phyloP scores from a whole-genome alignment of 208 protist species.

The Trypanosoma lewisi region DNA sequence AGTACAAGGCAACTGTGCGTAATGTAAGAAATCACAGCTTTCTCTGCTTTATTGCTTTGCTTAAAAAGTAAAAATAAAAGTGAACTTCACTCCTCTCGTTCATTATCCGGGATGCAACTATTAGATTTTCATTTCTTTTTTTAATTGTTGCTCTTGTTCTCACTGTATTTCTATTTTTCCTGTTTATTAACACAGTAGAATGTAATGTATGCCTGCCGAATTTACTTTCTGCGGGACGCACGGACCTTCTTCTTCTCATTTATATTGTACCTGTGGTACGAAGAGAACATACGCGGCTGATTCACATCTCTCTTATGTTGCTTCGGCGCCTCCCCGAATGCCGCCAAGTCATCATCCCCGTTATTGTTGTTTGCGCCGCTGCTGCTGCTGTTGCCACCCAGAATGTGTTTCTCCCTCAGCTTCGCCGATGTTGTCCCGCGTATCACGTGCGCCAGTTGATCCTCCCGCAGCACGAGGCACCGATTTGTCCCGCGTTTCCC shows the following conservation, averaged over 20 bases:
- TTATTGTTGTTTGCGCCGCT: conserved; percentile 17
- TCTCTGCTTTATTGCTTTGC: not conserved
- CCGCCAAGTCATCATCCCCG: conserved; percentile 68
- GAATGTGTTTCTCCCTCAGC: conserved; percentile 52
- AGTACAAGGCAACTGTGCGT: no score
- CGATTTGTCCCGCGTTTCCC: conserved; percentile 85
- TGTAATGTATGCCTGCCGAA: not conserved
- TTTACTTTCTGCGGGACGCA: conserved; percentile 61
- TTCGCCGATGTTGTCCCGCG: conserved; percentile 56
- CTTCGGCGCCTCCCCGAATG: conserved; percentile 63
- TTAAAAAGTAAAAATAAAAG: no score
- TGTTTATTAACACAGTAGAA: not conserved
- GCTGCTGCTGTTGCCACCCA: conserved; percentile 8
- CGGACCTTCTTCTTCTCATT: conserved; percentile 88
- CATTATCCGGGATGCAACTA: not conserved
- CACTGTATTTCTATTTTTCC: not conserved
- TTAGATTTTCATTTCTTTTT: conserved; percentile 2
- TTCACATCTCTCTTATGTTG: conserved; percentile 62
- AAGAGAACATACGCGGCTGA: conserved; percentile 56
- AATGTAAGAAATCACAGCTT: no score
- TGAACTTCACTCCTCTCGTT: not conserved
- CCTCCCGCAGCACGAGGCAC: conserved; percentile 84
- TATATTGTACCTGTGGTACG: conserved; percentile 89
- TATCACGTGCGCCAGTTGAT: conserved; percentile 87
- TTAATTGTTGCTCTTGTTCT: not conserved